These are phyloP conservation scores for Daldinia sp. DNA, from an alignment of 2,329 filamentous ascomycete genomes.

Conservation along the genomic window DNA sequence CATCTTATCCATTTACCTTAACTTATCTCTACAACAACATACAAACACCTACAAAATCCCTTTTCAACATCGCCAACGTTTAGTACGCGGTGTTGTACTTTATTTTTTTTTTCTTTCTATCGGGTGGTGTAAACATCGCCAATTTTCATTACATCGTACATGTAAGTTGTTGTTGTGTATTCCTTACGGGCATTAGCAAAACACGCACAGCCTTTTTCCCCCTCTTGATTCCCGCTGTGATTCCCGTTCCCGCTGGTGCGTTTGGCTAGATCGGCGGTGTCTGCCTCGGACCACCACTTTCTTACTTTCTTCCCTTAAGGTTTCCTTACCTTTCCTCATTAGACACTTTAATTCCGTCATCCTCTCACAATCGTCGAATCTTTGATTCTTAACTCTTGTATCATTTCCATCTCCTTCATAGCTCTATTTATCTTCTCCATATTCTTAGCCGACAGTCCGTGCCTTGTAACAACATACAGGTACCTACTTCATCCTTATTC, in stretches of 20 bases:
- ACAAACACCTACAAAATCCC: background rate
- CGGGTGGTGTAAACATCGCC: slow-evolving; percentile 3
- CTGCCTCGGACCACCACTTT: slow-evolving; percentile 31
- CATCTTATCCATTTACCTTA: slow-evolving; percentile 2
- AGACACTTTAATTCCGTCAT: slow-evolving; percentile 40
- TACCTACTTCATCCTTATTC: slow-evolving; percentile 1
- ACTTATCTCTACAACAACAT: background rate
- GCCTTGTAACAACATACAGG: background rate
- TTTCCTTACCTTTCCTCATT: slow-evolving; percentile 22
- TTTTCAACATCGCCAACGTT: background rate
- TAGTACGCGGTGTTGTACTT: slow-evolving; percentile 1
- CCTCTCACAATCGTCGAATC: slow-evolving; percentile 21
- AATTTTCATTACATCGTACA: slow-evolving; percentile 7
- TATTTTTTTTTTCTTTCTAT: background rate
- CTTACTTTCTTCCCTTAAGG: slow-evolving; percentile 17
- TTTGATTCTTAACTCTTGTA: slow-evolving; percentile 19
- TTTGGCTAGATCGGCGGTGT: slow-evolving; percentile 36
- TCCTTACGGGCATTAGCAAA: slow-evolving; percentile 1
- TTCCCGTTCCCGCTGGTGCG: background rate
- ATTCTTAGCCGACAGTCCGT: slow-evolving; percentile 6
- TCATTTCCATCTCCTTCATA: slow-evolving; percentile 19
- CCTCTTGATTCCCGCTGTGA: slow-evolving; percentile 13
- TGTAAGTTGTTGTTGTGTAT: slow-evolving; percentile 12
- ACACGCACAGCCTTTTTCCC: slow-evolving; percentile 21
- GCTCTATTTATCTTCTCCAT: slow-evolving; percentile 13